A percentile compares a stretch with the other conserved stretches of the same genome.
phyloP scores from a whole-genome alignment of 208 protist species.

The Acanthamoeba lugdunensis region DNA sequence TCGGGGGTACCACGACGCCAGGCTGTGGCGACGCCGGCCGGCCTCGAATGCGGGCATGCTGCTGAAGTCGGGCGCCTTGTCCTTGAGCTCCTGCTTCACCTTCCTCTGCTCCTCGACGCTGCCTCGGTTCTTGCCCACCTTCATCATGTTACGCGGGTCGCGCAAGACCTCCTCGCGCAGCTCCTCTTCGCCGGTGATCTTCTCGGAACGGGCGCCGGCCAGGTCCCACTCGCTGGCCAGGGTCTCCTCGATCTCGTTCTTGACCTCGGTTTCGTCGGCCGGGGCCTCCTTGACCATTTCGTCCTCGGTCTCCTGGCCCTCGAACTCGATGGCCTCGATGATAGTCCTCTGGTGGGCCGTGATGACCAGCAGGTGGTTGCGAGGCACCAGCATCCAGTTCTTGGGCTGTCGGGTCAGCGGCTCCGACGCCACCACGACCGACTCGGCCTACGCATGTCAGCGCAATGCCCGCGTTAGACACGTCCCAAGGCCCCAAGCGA shows the following conservation, averaged over 20 bases:
- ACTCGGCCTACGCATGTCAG: background rate
- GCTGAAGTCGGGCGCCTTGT: slow-evolving; percentile 60
- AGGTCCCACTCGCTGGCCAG: slow-evolving; percentile 58
- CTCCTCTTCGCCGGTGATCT: slow-evolving; percentile 55
- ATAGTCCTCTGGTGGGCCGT: slow-evolving; percentile 52
- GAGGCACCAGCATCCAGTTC: slow-evolving; percentile 64
- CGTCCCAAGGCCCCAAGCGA: too few species aligned
- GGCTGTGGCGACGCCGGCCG: slow-evolving; percentile 20
- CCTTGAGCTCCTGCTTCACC: slow-evolving; percentile 53
- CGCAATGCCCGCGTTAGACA: background rate
- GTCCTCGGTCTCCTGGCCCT: background rate
- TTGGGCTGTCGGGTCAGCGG: slow-evolving; percentile 33
- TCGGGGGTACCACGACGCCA: slow-evolving; percentile 51
- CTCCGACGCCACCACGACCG: slow-evolving; percentile 61
- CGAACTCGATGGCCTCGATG: slow-evolving; percentile 63
- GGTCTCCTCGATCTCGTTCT: slow-evolving; percentile 57
- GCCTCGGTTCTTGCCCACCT: slow-evolving; percentile 52
- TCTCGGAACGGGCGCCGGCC: background rate
- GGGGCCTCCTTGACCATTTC: slow-evolving; percentile 38
- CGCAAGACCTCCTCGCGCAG: slow-evolving; percentile 29
- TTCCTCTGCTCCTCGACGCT: slow-evolving; percentile 47
- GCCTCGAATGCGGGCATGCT: background rate
- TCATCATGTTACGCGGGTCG: slow-evolving; percentile 52
- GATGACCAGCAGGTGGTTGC: slow-evolving; percentile 57
- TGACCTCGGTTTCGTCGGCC: slow-evolving; percentile 43